Percentiles rank a stretch among this genome's conserved stretches.
These are phyloP conservation scores for Neoarthrinium moseri DNA, from an alignment of 2,329 filamentous ascomycete species.

Conservation along the genomic window DNA sequence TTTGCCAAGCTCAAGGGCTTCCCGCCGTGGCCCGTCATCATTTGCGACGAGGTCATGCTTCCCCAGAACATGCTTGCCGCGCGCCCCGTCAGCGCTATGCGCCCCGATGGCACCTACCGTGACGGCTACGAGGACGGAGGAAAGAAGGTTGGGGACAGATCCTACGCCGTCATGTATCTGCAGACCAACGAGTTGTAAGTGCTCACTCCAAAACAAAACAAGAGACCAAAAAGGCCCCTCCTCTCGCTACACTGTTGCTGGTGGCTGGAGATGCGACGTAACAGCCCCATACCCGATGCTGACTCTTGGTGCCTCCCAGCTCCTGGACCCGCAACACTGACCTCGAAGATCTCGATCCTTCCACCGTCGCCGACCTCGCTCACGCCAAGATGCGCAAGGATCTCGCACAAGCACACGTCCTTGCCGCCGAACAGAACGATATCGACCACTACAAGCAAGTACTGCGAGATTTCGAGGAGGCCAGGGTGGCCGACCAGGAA, in stretches of 20 bases:
- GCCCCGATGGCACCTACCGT: slow-evolving; percentile 80
- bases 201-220: too few relatives aligned
- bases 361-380: slow-evolving; percentile 66
- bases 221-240: too few relatives aligned
- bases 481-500: slow-evolving; percentile 57
- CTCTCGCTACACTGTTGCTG: slow-evolving; percentile 82
- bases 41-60: slow-evolving; percentile 94
- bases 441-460: slow-evolving; percentile 82
- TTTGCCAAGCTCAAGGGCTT: slow-evolving; percentile 93
- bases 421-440: slow-evolving; percentile 76
- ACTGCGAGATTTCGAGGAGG: slow-evolving; percentile 68
- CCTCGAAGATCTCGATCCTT: slow-evolving; percentile 73
- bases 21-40: slow-evolving; percentile 89
- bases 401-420: slow-evolving; percentile 73
- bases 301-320: slow-evolving; percentile 44
- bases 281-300: slow-evolving; percentile 3
- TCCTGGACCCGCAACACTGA: slow-evolving; percentile 89
- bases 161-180: slow-evolving; percentile 93
- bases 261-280: not conserved
- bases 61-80: slow-evolving; percentile 72
- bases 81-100: slow-evolving; percentile 80
- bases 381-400: slow-evolving; percentile 80
- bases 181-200: slow-evolving; percentile 96
- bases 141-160: slow-evolving; percentile 80
- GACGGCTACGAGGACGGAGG: slow-evolving; percentile 86